Percentiles rank a stretch among this genome's conserved stretches.
phyloP scores from a whole-genome alignment of 176 grass and related monocot genomes.

The Otatea glauca region DNA sequence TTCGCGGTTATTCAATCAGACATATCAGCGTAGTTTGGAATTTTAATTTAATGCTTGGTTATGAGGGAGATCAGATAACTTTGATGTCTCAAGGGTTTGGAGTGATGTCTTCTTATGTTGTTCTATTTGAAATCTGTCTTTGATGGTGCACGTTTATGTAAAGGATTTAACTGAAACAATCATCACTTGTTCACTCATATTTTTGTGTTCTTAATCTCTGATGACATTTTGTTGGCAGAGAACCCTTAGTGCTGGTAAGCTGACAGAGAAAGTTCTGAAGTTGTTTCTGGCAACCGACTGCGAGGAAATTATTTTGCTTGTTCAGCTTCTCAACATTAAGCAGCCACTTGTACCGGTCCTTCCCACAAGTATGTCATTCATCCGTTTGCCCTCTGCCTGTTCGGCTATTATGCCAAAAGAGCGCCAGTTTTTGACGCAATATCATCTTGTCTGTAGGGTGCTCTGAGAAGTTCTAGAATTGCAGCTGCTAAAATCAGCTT shows the following conservation, averaged over 20 bases:
- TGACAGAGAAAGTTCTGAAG: conserved; percentile 84
- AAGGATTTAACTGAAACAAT: not conserved
- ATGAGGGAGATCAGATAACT: not conserved
- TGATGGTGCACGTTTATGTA: not conserved
- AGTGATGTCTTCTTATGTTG: not conserved
- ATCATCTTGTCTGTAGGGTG: conserved; percentile 68
- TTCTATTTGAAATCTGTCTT: not conserved
- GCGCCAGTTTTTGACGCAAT: conserved; percentile 33
- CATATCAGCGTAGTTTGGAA: not conserved
- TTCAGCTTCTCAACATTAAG: conserved; percentile 77
- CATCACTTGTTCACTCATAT: not conserved
- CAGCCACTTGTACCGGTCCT: conserved; percentile 70
- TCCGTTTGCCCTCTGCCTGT: not conserved
- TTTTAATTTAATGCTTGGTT: not conserved
- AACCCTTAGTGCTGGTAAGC: conserved; percentile 83
- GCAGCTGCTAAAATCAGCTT: conserved; percentile 19
- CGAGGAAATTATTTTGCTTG: conserved; percentile 68
- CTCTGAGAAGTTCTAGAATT: conserved; percentile 78
- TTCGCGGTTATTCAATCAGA: not conserved
- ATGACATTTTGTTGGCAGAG: conserved; percentile 51
- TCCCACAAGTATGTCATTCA: conserved; percentile 66
- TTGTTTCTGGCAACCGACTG: conserved; percentile 80
- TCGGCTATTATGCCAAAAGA: not conserved
- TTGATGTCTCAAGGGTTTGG: not conserved
- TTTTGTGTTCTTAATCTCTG: not conserved